Base-by-base conservation (phyloP, 148 eudicot genomes). In the Spergularia marina region DNA sequence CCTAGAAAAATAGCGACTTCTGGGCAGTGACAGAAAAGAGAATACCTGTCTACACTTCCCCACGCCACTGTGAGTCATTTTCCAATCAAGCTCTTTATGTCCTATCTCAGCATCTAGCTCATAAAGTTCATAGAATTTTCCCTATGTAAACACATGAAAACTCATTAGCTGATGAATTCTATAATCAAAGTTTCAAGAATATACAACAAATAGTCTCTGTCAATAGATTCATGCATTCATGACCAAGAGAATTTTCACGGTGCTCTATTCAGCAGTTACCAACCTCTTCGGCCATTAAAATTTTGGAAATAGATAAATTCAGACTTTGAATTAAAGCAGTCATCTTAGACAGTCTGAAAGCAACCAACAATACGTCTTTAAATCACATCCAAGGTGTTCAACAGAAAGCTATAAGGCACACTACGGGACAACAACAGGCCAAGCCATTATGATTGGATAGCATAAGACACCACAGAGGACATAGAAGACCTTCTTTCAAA, bases 31-130 rank as follows among this genome's bases (percentile, higher is more conserved):
- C 65, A 30, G 70, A 63, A 64, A 44, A 73, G 18, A 72, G 59
- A 39, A 18, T 62, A 92, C 99, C 97, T 95, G 99, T 61, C 94
- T 89, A 81, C 99, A 92, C 84, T 91, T 95, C 39, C 99, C 99
- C 73, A 95, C 99, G 34, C 99, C 99, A 83, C 97, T 95, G 44
- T 84, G 49, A 49, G 99, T 95, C 63, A 95, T 83, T 84, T 91
- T 95, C 99, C 99, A 95, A 74, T 95, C 99, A 75, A 95, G 96
- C 84, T 95, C 99, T 83, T 83, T 92, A 70, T 95, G 99, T 58
- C 99, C 99, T 84, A 95, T 87, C 76, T 95, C 97, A 77, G 99
- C 99, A 86, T 95, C 99, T 61, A 95, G 65, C 79, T 95, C 99
- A 85, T 95, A 95, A n/a, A 95, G 92, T 82, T 95, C 97, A 75